These are phyloP conservation scores for Choiromyces venosus DNA, from an alignment of 495 filamentous ascomycete genomes.

Conservation along the genomic window DNA sequence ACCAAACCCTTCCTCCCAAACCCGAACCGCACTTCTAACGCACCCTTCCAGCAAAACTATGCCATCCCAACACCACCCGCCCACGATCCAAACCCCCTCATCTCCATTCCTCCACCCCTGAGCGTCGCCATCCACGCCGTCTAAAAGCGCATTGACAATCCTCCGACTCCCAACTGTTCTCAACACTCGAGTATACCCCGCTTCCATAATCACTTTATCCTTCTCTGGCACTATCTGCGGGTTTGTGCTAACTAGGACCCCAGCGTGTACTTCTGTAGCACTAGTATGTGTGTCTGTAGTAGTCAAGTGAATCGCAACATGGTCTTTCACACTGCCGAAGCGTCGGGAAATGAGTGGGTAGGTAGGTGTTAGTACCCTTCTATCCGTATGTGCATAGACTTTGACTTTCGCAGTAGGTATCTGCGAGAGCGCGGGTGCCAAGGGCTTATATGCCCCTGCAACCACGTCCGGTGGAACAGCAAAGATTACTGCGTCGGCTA, in stretches of 20 bases:
- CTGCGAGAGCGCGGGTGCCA: conserved; percentile 41
- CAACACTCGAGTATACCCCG: conserved; percentile 45
- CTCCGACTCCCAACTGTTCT: conserved; percentile 39
- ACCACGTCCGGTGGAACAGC: conserved; percentile 49
- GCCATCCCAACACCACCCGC: conserved; percentile 61
- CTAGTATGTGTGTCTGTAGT: not conserved
- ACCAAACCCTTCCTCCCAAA: conserved; percentile 48
- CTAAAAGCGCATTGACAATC: conserved; percentile 29
- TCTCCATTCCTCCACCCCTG: conserved; percentile 50
- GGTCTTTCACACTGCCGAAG: not conserved
- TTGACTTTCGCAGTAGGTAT: conserved; percentile 48
- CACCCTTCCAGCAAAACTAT: conserved; percentile 60
- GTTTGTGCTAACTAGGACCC: conserved; percentile 16
- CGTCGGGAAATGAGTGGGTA: not conserved
- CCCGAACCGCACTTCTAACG: conserved; percentile 51
- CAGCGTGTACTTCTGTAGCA: conserved; percentile 7
- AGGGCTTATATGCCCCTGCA: conserved; percentile 45
- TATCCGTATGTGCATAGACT: conserved; percentile 48
- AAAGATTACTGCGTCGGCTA: conserved; percentile 47
- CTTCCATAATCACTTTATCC: conserved; percentile 23
- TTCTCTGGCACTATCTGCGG: conserved; percentile 8
- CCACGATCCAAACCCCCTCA: conserved; percentile 50
- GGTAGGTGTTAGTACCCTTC: not conserved
- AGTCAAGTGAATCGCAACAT: not conserved
- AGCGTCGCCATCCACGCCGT: conserved; percentile 11